These are phyloP conservation scores for Biancaea sappan DNA, from an alignment of 306 rosid genomes.

Conservation along the genomic window DNA sequence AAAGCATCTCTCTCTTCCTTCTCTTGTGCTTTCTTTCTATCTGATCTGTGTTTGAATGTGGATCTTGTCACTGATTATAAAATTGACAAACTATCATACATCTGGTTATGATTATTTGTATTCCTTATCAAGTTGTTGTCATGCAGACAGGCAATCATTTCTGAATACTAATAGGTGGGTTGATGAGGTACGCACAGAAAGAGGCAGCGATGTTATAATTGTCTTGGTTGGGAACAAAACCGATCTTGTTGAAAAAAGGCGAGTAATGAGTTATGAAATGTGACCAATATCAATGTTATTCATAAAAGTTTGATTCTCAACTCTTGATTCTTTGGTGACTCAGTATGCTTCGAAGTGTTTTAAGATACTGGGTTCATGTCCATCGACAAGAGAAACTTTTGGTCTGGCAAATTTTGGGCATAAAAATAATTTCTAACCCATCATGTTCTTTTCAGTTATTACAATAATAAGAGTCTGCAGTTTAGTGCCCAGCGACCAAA, in stretches of 20 bases:
- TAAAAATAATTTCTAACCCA: neutral
- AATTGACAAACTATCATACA: neutral
- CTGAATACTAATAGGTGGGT: slow-evolving; percentile 77
- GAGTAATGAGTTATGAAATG: slow-evolving; percentile 29
- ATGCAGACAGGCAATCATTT: slow-evolving; percentile 77
- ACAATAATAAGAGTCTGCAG: neutral
- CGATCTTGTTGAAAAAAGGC: slow-evolving; percentile 87
- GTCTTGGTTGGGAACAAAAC: slow-evolving; percentile 90
- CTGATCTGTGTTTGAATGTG: neutral
- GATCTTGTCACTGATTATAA: neutral
- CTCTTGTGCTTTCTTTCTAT: neutral
- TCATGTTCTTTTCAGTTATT: slow-evolving; percentile 6
- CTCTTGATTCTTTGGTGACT: neutral
- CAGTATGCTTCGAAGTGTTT: neutral
- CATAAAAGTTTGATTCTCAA: neutral
- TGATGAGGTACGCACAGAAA: slow-evolving; percentile 84
- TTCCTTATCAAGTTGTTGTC: slow-evolving; percentile 30
- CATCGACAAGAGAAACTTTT: neutral
- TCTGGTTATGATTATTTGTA: slow-evolving; percentile 17
- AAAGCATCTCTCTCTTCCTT: neutral
- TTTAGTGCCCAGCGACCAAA: neutral
- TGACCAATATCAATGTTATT: neutral
- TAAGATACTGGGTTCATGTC: neutral
- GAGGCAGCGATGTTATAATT: slow-evolving; percentile 84
- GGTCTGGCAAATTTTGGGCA: neutral